Evolutionary conservation across 2,329 filamentous ascomycete species (phyloP), one percentile per base, ranked within the genome.

Genomic region (Apiospora pterosperma): DNA sequence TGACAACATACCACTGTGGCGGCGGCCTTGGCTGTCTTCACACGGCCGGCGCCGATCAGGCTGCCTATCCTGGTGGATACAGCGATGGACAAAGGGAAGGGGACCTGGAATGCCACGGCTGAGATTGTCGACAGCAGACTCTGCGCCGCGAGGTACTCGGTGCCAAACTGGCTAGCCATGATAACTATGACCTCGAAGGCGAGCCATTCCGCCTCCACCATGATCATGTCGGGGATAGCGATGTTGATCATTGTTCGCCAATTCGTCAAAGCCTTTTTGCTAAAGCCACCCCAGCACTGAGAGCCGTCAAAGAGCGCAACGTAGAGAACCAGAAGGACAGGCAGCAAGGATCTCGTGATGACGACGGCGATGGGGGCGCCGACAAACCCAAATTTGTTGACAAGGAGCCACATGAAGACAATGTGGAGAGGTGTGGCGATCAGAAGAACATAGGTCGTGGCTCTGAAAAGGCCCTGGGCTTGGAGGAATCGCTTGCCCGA

Each of bases 271-370:
- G 91, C 91, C 36, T 86, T 85, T 67, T 80, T 82, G 59, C 88
- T 91, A 75, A 96, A 90, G 14, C 93, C 93, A 65, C 90, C 90
- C 93, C 93, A 97, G 80, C 93, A 96, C 72, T 93, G 87, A 62
- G 83, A 83, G 7, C 93, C 92, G 66, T 88, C 87, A 61, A 93
- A 74, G 73, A 93, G 92, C 63, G 85, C 83, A 42, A 96, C 88
- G 75, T 96, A 97, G 16, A 91, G 78, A 73, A 95, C 88, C 1
- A 97, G 84, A n/a, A 92, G 79, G 1, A 94, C 62, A 0, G 92
- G 92, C 63, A 97, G 85, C 14, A 96, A 81, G 71, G 85, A 93
- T 72, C 95, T 91, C 0, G 91, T 93, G 62, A 95, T 86, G 64
- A 87, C 87, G 12, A 96, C 91, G 6, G 93, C 92, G 62, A 93